Evolutionary conservation across 257 asterid genomes (phyloP), one percentile per base, ranked within the genome.

Genomic region (Primulina huaijiensis): DNA sequence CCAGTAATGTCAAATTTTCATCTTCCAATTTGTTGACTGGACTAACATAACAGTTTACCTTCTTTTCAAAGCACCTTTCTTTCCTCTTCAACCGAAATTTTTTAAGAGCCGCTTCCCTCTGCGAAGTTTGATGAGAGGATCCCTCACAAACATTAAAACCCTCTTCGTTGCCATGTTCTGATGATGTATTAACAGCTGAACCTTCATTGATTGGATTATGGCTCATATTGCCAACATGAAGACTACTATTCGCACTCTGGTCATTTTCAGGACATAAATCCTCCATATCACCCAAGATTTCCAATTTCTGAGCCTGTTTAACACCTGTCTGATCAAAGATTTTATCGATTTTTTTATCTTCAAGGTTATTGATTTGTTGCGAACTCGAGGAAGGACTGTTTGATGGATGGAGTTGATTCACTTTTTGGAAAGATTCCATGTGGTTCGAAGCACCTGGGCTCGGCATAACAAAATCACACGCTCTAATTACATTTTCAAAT

Each of bases 31-130:
- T 19, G 25, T 21, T 0, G 6, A 10, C 3, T 14, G 52, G 9
- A 20, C 3, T 64, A 11, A 59, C 2, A 19, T 64, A 11, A 59
- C 4, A 19, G n/a, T 62, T 17, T 50, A 84, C 89, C 89, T 84
- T 84, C 73, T 84, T 84, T 76, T 82, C 85, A 21, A 64, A 84
- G 71, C 87, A 82, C 67, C 89, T 77, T n/a, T 84, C 87, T 66
- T 84, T 84, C 70, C 89, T 62, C 81, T 84, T 84, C 75, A 70
- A 60, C 16, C 89, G 85, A 30, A 84, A 84, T 63, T 84, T 84
- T 29, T 50, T 69, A 16, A 84, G 80, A 34, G 89, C 89, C 8
- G 82, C 87, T 77, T 79, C 87, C 63, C 89, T 75, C 72, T 75
- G 87, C 52, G 40, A 6, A 2, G 82, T 68, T 71, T 72, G 74